Evolutionary conservation across 1,139 yeast genomes (phyloP).

Genomic region (Kodamaea arcana): DNA sequence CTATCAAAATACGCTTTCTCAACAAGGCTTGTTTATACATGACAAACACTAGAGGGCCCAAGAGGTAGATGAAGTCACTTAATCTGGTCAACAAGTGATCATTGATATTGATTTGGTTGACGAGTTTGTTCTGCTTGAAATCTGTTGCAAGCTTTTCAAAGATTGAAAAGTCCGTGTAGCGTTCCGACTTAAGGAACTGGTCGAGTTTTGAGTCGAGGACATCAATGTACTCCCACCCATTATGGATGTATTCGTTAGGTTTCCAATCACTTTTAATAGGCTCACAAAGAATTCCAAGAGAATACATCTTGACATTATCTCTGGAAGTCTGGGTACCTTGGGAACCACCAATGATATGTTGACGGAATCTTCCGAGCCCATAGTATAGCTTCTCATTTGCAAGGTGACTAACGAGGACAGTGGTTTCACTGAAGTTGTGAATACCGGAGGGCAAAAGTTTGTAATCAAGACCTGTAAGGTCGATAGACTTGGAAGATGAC

Average conservation of each 20-base stretch:
- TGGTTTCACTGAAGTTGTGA: conserved; percentile 57
- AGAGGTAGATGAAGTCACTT: conserved; percentile 41
- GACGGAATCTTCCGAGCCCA: conserved; percentile 37
- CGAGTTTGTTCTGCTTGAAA: conserved; percentile 5
- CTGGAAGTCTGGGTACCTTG: conserved; percentile 31
- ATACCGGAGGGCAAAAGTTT: conserved; percentile 80
- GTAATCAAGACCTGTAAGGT: conserved; percentile 53
- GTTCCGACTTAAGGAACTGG: conserved; percentile 26
- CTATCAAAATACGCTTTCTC: conserved; percentile 57
- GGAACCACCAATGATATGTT: conserved; percentile 15
- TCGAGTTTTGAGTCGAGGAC: conserved; percentile 41
- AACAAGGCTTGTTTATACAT: conserved; percentile 67
- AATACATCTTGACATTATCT: conserved; percentile 55
- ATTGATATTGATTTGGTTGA: conserved; percentile 14
- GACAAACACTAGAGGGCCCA: conserved; percentile 73
- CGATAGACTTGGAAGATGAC: conserved; percentile 29
- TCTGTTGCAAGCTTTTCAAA: conserved; percentile 20
- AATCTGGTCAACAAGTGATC: conserved; percentile 51
- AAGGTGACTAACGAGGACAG: conserved; percentile 32
- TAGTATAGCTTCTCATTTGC: conserved; percentile 26
- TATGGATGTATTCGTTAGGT: conserved; percentile 47
- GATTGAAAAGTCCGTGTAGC: conserved; percentile 16
- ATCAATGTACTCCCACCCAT: conserved; percentile 56
- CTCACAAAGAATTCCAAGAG: conserved; percentile 61
- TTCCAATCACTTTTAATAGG: conserved; percentile 39